phyloP scores from a whole-genome alignment of 2,329 filamentous ascomycete species.

The Emydomyces testavorans region DNA sequence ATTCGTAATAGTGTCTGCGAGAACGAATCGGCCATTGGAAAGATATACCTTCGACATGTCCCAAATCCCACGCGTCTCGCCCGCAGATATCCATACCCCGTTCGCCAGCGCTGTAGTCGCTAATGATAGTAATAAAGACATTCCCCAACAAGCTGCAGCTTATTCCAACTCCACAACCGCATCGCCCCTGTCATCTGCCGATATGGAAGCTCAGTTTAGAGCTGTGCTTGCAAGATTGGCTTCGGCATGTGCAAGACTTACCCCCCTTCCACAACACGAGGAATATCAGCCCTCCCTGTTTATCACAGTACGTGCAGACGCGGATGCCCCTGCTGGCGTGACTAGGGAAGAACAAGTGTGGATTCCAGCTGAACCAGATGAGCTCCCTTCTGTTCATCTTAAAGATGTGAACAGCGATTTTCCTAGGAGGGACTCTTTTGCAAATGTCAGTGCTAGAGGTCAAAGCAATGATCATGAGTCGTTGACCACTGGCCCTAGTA shows the following conservation, averaged over 20 bases:
- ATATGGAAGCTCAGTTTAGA: slow-evolving; percentile 41
- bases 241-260: slow-evolving; percentile 34
- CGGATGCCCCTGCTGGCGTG: slow-evolving; percentile 37
- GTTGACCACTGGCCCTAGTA: not conserved
- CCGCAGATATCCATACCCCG: slow-evolving; percentile 40
- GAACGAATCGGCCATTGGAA: slow-evolving; percentile 44
- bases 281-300: slow-evolving; percentile 41
- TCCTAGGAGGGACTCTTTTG: not conserved
- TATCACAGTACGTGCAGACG: slow-evolving; percentile 39
- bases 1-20: slow-evolving; percentile 45
- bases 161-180: not conserved
- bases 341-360: slow-evolving; percentile 45
- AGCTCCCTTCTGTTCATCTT: not conserved
- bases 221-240: slow-evolving; percentile 36
- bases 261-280: slow-evolving; percentile 35
- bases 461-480: not conserved
- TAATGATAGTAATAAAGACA: not conserved
- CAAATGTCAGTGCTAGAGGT: not conserved
- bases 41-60: slow-evolving; percentile 51
- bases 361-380: slow-evolving; percentile 47
- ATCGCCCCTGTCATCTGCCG: slow-evolving; percentile 21
- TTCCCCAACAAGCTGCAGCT: not conserved
- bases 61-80: slow-evolving; percentile 42
- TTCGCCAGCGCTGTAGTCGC: slow-evolving; percentile 32
- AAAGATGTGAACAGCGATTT: slow-evolving; percentile 1